Evolutionary conservation across 1,284 basidiomycete species (phyloP), one percentile per base, ranked within the genome.

Genomic region (Ustilago crameri): DNA sequence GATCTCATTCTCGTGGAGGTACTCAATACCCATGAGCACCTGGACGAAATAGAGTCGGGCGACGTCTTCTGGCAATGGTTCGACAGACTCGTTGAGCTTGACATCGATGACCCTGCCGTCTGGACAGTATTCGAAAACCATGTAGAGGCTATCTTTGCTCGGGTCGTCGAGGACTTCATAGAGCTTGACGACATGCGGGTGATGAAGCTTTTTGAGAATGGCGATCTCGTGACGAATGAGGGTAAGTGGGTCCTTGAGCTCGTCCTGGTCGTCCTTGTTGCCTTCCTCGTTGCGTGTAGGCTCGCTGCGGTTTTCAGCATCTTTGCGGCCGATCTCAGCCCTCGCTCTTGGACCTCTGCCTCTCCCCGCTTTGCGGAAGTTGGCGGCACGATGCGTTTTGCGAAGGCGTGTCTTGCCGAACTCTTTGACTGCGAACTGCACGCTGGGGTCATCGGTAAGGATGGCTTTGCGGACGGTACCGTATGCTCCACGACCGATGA

Each of bases 151-250:
- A 64, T 88, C 87, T 18, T 85, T 84, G 37, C 82, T 81, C 2
- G 86, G 84, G 3, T 88, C 87, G 24, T 88, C 87, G 35, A 88
- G 85, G 2, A 87, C 87, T 73, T 88, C 87, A 78, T 85, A 86
- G 1, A 88, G 82, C 26, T 83, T 82, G 7, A 87, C 85, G n/a
- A 88, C 70, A 34, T 84, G 55, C 0, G 78, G 83, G 83, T 87
- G 82, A 26, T 69, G 55, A 9, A 83, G 68, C 68, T 77, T 83
- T 57, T 79, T 80, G 60, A 73, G 60, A 48, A 79, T 79, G 30
- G 75, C 76, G 44, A 79, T 75, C 60, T 83, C 81, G 43, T 75
- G 75, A 38, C 81, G 72, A 30, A 83, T 80, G 20, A 74, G 66
- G 14, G 54, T 62, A 9, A 83, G 66, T 2, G 81, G 81, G 35